Evolutionary conservation across 371 early-diverging fungal species (phyloP).

Genomic region (Mucor lusitanicus): DNA sequence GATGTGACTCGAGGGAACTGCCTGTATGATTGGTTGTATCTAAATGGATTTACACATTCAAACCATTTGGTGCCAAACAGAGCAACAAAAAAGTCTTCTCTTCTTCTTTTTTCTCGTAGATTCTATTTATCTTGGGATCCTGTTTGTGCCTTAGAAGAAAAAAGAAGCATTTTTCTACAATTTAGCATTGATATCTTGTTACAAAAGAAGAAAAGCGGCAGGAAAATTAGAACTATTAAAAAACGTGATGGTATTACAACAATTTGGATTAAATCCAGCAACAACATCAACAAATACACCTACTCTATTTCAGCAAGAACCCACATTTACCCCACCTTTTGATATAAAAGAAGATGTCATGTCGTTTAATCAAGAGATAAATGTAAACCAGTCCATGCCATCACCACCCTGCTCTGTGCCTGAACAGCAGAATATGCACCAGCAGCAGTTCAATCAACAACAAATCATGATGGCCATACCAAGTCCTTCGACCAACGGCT

Average conservation of each 20-base stretch:
- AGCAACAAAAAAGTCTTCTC: neutral
- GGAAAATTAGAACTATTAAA: neutral
- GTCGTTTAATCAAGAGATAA: neutral
- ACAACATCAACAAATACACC: neutral
- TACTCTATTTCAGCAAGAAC: neutral
- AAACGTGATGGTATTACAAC: slow-evolving; percentile 3
- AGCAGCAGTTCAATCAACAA: slow-evolving; percentile 2
- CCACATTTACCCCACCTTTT: slow-evolving; percentile 3
- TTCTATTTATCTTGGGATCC: neutral
- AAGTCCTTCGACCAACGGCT: neutral
- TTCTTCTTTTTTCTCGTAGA: neutral
- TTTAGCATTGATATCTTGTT: no score
- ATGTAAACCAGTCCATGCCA: slow-evolving; percentile 1
- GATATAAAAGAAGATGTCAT: slow-evolving; percentile 1
- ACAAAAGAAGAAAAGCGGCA: neutral
- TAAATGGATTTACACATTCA: neutral
- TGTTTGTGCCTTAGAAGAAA: neutral
- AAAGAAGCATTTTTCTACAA: neutral
- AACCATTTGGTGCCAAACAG: neutral
- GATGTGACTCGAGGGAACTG: neutral
- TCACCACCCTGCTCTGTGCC: slow-evolving; percentile 17
- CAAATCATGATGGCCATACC: slow-evolving; percentile 1
- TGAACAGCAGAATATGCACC: slow-evolving; percentile 1
- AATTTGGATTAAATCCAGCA: slow-evolving; percentile 3
- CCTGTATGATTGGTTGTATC: neutral